These are phyloP conservation scores for Blastobotrys raffinosifermentans DNA, from an alignment of 1,139 yeast genomes.

Conservation along the genomic window DNA sequence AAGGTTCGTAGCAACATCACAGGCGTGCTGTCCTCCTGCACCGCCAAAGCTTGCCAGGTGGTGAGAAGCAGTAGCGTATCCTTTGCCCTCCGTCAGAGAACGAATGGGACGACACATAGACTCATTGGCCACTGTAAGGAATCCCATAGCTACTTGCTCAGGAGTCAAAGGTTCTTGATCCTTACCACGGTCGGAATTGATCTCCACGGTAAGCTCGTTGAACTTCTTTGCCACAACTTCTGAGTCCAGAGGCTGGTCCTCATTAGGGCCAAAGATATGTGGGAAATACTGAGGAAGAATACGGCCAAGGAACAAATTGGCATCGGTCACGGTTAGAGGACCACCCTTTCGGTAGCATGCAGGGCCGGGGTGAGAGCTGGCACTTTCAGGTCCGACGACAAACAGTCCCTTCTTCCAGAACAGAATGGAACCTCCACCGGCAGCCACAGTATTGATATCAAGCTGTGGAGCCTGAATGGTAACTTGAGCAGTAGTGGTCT, in stretches of 20 bases:
- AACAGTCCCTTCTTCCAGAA: slow-evolving; percentile 47
- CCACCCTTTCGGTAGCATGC: slow-evolving; percentile 55
- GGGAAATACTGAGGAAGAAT: slow-evolving; percentile 48
- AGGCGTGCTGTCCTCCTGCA: slow-evolving; percentile 52
- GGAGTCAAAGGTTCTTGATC: slow-evolving; percentile 30
- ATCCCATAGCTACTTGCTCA: slow-evolving; percentile 46
- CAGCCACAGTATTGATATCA: slow-evolving; percentile 54
- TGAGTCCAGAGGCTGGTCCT: slow-evolving; percentile 42
- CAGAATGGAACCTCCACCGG: slow-evolving; percentile 53
- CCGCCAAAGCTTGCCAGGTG: slow-evolving; percentile 48
- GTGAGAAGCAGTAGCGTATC: slow-evolving; percentile 39
- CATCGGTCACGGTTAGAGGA: slow-evolving; percentile 52
- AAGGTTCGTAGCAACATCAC: slow-evolving; percentile 41
- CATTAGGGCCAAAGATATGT: slow-evolving; percentile 48
- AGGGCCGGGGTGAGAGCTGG: slow-evolving; percentile 55
- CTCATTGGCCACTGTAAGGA: slow-evolving; percentile 46
- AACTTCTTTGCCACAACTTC: slow-evolving; percentile 39
- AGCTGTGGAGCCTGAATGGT: slow-evolving; percentile 53
- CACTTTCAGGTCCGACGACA: slow-evolving; percentile 52
- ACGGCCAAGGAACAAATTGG: slow-evolving; percentile 47
- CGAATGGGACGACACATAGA: slow-evolving; percentile 50
- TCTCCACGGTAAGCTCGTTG: slow-evolving; percentile 36
- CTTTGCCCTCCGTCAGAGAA: slow-evolving; percentile 47
- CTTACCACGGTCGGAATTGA: slow-evolving; percentile 36
- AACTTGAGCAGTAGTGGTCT: slow-evolving; percentile 50